Evolutionary conservation across 257 asterid genomes (phyloP).

Genomic region (Coffea eugenioides): DNA sequence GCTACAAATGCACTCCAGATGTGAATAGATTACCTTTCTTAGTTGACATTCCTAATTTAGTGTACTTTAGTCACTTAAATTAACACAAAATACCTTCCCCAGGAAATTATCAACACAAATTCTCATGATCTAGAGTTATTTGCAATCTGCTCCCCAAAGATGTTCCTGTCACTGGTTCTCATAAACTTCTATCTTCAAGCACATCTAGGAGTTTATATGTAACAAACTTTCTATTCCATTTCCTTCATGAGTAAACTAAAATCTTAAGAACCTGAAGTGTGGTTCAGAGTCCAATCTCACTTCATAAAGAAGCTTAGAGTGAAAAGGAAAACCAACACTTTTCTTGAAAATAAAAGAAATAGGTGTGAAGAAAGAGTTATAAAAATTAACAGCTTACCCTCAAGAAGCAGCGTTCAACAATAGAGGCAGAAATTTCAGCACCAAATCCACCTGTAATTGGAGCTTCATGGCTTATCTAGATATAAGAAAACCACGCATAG

Average conservation of each 20-base stretch:
- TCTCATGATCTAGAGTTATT: not conserved
- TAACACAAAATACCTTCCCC: not conserved
- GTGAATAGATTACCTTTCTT: not conserved
- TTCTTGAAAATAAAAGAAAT: not conserved
- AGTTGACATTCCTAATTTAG: no score
- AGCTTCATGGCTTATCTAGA: constrained; percentile 94
- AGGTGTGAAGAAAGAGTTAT: not conserved
- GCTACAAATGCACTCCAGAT: not conserved
- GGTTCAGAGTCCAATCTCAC: not conserved
- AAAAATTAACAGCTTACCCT: constrained; percentile 44
- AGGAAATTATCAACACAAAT: not conserved
- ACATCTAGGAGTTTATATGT: not conserved
- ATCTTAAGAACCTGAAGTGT: not conserved
- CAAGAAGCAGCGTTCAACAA: constrained; percentile 88
- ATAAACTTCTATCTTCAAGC: not conserved
- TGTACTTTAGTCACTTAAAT: not conserved
- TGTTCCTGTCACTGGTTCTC: not conserved
- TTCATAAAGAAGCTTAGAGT: not conserved
- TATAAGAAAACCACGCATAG: constrained; percentile 4
- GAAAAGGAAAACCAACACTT: constrained; percentile 1
- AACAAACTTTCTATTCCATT: not conserved
- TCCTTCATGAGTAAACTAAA: not conserved
- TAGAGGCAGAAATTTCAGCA: constrained; percentile 93
- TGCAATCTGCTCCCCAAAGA: not conserved
- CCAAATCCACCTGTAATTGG: constrained; percentile 98